A percentile compares a stretch with the other conserved stretches of the same genome.
Evolutionary conservation across 2,329 filamentous ascomycete genomes (phyloP).

Genomic region (Ophiostoma novo-ulmi): DNA sequence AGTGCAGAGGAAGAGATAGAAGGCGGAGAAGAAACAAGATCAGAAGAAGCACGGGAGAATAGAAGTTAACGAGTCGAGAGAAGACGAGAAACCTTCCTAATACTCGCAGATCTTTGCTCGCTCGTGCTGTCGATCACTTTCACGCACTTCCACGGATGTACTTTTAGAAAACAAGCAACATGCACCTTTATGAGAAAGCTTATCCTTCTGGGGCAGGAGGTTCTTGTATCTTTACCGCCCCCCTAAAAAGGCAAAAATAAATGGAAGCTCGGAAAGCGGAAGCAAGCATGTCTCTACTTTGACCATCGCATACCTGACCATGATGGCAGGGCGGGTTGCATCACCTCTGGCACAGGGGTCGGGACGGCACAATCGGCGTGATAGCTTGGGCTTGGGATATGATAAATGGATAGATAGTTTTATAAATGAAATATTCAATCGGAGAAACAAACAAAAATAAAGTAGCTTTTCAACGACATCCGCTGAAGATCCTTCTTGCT

Average conservation of each 20-base stretch:
- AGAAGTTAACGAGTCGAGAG: not conserved
- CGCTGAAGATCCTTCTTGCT: not conserved
- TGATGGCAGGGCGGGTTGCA: not conserved
- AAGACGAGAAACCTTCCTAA: not conserved
- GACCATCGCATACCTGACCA: not conserved
- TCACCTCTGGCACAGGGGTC: not conserved
- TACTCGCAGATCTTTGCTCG: not conserved
- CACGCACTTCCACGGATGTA: slow-evolving; percentile 1
- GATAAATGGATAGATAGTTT: not conserved
- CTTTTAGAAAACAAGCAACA: not conserved
- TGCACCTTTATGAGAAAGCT: not conserved
- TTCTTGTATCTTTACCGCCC: not conserved
- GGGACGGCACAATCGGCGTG: not conserved
- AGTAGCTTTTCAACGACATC: not conserved
- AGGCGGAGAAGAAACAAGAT: not conserved
- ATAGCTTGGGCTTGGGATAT: not conserved
- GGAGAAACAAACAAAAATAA: not conserved
- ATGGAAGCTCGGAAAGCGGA: not conserved
- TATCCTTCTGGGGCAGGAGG: slow-evolving; percentile 3
- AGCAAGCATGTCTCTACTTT: not conserved
- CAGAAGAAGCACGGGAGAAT: not conserved
- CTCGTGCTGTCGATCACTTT: slow-evolving; percentile 4
- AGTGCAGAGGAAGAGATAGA: not conserved
- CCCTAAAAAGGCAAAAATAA: not conserved
- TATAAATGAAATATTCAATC: not conserved